phyloP scores from a whole-genome alignment of 1,284 basidiomycete genomes.

The Moniliella sp. region DNA sequence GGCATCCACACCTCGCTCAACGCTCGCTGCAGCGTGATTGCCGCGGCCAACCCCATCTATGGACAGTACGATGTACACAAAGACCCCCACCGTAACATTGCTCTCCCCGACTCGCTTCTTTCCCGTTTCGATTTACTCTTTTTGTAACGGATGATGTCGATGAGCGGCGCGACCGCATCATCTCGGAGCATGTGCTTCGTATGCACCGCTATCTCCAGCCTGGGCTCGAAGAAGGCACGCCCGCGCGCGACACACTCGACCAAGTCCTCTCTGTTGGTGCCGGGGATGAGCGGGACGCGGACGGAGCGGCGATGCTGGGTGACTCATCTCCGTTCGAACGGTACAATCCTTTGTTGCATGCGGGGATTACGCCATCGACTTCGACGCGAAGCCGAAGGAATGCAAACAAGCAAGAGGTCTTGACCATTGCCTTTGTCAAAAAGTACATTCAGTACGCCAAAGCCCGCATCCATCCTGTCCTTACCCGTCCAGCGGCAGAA shows the following conservation, averaged over 20 bases:
- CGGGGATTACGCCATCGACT: constrained; percentile 48
- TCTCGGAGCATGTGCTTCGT: constrained; percentile 89
- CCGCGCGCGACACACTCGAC: constrained; percentile 63
- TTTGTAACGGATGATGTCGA: constrained; percentile 93
- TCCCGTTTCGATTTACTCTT: constrained; percentile 98
- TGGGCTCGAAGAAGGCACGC: constrained; percentile 68
- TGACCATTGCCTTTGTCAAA: constrained; percentile 84
- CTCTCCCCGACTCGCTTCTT: constrained; percentile 83
- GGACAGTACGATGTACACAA: constrained; percentile 99
- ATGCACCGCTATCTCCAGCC: constrained; percentile 93
- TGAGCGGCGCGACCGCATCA: constrained; percentile 72
- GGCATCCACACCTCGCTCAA: constrained; percentile 96
- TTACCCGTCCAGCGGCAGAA: constrained; percentile 82
- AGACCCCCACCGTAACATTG: constrained; percentile 95
- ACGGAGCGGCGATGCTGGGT: constrained; percentile 10
- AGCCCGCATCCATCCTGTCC: constrained; percentile 46
- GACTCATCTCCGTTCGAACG: constrained; percentile 48
- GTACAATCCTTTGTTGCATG: constrained; percentile 80
- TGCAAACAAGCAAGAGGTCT: constrained; percentile 53
- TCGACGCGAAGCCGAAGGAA: constrained; percentile 23
- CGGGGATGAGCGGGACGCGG: constrained; percentile 15
- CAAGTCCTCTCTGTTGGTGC: constrained; percentile 29
- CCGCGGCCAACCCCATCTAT: constrained; percentile 95
- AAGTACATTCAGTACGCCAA: constrained; percentile 98
- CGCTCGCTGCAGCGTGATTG: constrained; percentile 87